A percentile compares a stretch with the other conserved stretches of the same genome.
Conservation (phyloP, 495 filamentous ascomycete species). For the Pyrenula massariospora region DNA sequence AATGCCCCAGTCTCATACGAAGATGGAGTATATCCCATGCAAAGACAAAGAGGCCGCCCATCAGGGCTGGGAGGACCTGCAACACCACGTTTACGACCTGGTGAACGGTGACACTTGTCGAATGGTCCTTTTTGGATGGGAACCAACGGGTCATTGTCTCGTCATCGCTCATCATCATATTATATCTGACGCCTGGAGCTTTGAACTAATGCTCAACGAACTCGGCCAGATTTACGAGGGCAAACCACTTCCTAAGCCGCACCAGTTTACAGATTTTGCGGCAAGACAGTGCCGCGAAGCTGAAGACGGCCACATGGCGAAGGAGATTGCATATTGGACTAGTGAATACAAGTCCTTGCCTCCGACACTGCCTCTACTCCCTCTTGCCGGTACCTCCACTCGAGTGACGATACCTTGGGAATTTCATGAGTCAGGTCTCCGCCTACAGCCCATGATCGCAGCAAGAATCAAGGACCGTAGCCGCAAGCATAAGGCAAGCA, state of each 20-base stretch:
- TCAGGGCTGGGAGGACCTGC: conserved; percentile 7
- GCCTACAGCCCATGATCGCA: neutral
- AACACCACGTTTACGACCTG: conserved; percentile 17
- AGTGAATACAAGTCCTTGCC: conserved; percentile 13
- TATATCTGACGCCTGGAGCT: conserved; percentile 32
- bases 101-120: conserved; percentile 17
- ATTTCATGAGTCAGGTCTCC: neutral
- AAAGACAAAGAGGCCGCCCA: conserved; percentile 3
- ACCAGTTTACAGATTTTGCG: neutral
- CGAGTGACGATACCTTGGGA: neutral
- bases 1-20: neutral
- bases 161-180: conserved; percentile 34
- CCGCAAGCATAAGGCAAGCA: conserved; percentile 12
- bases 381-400: conserved; percentile 7
- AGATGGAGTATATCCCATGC: conserved; percentile 5
- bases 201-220: conserved; percentile 25
- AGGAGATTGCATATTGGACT: conserved; percentile 24
- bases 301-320: conserved; percentile 5
- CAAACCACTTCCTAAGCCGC: neutral
- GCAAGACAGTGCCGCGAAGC: neutral
- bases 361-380: conserved; percentile 22
- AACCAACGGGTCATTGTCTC: conserved; percentile 11
- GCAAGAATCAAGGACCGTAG: conserved; percentile 9
- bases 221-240: conserved; percentile 18
- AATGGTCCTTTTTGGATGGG: conserved; percentile 12